Evolutionary conservation across 345 rosid genomes (phyloP).

Genomic region (Eucalyptus coolabah): DNA sequence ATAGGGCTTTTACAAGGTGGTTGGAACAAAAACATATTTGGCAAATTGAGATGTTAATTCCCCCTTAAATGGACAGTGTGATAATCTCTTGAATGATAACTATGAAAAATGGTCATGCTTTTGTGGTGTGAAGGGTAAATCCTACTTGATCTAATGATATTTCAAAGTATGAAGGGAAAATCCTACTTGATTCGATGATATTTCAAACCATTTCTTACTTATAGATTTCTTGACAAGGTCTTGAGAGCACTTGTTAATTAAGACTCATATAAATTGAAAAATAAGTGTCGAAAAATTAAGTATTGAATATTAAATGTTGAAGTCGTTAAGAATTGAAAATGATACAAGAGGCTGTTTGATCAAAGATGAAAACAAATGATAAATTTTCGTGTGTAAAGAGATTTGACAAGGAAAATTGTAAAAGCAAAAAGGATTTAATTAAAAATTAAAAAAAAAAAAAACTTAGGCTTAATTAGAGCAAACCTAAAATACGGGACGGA

Average conservation of each 20-base stretch:
- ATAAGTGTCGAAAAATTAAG: background rate
- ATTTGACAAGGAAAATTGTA: background rate
- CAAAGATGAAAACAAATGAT: background rate
- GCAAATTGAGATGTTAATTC: background rate
- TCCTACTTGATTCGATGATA: background rate
- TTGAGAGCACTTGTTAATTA: background rate
- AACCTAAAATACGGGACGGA: background rate
- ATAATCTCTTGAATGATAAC: background rate
- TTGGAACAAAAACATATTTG: background rate
- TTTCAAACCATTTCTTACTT: background rate
- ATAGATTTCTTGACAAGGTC: background rate
- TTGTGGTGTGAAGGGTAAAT: background rate
- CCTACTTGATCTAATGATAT: background rate
- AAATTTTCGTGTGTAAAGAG: background rate
- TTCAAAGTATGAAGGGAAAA: background rate
- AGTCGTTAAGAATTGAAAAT: background rate
- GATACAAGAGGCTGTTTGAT: background rate
- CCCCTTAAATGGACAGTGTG: background rate
- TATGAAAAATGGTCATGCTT: background rate
- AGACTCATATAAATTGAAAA: background rate
- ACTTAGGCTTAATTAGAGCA: background rate
- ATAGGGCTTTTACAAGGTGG: background rate
- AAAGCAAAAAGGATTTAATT: too few relatives aligned
- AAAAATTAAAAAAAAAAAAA: background rate
- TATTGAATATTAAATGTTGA: background rate